Evolutionary conservation across 495 filamentous ascomycete genomes (phyloP).

Genomic region (Penicillium canariense): DNA sequence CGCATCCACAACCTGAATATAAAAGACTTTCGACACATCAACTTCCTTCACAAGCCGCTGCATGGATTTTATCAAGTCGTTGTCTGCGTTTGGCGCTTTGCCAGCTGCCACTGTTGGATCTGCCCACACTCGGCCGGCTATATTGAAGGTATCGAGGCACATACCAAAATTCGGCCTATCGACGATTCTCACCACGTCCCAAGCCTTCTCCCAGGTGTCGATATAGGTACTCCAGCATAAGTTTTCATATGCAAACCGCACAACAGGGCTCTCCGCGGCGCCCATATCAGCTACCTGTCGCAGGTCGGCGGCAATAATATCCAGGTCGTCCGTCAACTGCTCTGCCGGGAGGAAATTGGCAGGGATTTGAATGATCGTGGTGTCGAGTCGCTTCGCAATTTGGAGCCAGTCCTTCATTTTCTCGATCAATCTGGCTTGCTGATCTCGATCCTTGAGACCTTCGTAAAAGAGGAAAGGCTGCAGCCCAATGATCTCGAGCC

Average conservation of each 20-base stretch:
- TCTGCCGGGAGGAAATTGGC: conserved; percentile 58
- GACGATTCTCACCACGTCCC: conserved; percentile 61
- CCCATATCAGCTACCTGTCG: conserved; percentile 43
- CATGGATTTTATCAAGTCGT: conserved; percentile 54
- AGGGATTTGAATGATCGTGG: conserved; percentile 65
- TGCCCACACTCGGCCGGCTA: conserved; percentile 66
- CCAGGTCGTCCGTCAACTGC: conserved; percentile 51
- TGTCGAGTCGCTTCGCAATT: conserved; percentile 56
- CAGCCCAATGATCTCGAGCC: conserved; percentile 48
- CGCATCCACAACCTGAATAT: conserved; percentile 71
- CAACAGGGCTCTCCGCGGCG: conserved; percentile 37
- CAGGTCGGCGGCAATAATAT: conserved; percentile 60
- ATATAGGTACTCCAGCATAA: conserved; percentile 65
- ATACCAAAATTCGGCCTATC: conserved; percentile 67
- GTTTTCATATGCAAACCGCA: conserved; percentile 67
- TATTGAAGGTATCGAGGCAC: conserved; percentile 76
- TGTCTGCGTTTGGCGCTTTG: conserved; percentile 53
- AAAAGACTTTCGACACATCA: conserved; percentile 64
- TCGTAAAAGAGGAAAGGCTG: conserved; percentile 75
- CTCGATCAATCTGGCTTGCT: conserved; percentile 52
- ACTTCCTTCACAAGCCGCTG: conserved; percentile 50
- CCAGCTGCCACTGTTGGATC: conserved; percentile 57
- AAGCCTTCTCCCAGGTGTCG: conserved; percentile 63
- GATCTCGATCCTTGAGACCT: conserved; percentile 56
- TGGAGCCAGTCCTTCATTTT: conserved; percentile 64